phyloP scores from a whole-genome alignment of 495 filamentous ascomycete genomes.

The Penicillium bovifimosum region DNA sequence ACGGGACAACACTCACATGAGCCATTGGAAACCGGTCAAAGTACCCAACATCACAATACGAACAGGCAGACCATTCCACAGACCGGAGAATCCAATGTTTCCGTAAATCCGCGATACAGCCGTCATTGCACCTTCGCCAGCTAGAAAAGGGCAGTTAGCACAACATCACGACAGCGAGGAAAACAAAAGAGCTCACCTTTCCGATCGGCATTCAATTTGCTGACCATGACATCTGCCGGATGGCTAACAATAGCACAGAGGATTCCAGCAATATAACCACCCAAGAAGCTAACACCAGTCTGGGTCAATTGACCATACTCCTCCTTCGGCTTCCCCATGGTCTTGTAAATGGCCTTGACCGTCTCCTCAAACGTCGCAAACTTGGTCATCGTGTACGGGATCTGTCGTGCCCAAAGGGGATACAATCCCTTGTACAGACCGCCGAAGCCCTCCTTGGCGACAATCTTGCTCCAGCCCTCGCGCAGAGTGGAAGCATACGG shows the following conservation, averaged over 20 bases:
- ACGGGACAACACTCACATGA: conserved; percentile 45
- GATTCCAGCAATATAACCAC: conserved; percentile 68
- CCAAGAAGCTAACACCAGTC: conserved; percentile 63
- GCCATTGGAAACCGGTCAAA: conserved; percentile 68
- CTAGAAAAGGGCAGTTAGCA: conserved; percentile 26
- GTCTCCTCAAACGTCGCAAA: conserved; percentile 71
- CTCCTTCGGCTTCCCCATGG: conserved; percentile 61
- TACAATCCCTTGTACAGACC: conserved; percentile 65
- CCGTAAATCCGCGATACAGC: conserved; percentile 63
- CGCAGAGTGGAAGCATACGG: conserved; percentile 57
- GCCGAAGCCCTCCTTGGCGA: conserved; percentile 51
- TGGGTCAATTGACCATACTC: conserved; percentile 56
- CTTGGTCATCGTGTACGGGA: conserved; percentile 73
- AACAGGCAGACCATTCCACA: conserved; percentile 66
- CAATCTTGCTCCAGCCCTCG: conserved; percentile 58
- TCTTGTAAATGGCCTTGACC: conserved; percentile 56
- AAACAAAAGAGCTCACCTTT: conserved; percentile 41
- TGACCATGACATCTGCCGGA: conserved; percentile 69
- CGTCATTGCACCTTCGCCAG: conserved; percentile 56
- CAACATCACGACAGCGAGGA: background rate
- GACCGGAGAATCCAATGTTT: conserved; percentile 64
- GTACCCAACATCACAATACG: conserved; percentile 62
- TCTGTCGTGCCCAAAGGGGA: conserved; percentile 66
- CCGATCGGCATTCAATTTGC: conserved; percentile 61
- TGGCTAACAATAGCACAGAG: conserved; percentile 61